Evolutionary conservation across 1,139 yeast species (phyloP), one percentile per base, ranked within the genome.

Genomic region (Tardiomyces digboiensis): DNA sequence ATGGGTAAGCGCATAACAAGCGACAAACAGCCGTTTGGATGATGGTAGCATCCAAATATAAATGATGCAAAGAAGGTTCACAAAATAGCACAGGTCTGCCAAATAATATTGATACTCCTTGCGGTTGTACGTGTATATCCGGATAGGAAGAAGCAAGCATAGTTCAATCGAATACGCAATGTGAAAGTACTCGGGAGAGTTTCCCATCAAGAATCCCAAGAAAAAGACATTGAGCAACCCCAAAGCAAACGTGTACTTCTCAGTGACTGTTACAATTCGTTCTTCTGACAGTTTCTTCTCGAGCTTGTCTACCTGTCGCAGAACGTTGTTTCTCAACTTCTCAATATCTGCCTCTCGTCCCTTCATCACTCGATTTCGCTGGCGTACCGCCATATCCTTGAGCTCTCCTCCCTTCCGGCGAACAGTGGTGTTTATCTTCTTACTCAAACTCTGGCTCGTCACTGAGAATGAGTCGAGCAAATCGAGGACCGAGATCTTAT

Each of bases 61-160:
- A 1, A 78, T 51, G 57, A 89, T 60, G 39, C 85, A 66, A 48
- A 91, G 66, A 22, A 77, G 54, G 57, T 91, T 91, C 41, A 86
- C 97, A 62, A 83, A 91, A 62, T 91, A 91, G 64, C 98, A 91
- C 52, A 91, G 70, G 62, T 91, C 98, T 0, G 96, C 97, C 60
- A 91, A 69, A 59, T 80, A 91, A 64, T 86, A 91, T 51, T 89
- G 95, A 65, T 74, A 87, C 14, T 84, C 76, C 42, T 72, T 74
- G 60, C 84, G 84, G 65, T 82, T 83, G 64, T 86, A 91, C 0
- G 94, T 78, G 64, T 87, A 82, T 55, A 83, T 75, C 45, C 98
- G 69, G 42, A 89, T 79, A 0, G 98, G 97, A 81, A 89, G 77
- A 49, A 91, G 68, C 1, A 83, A 53, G 7, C 68, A 58, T 49